These are phyloP conservation scores for Botrytis galanthina DNA, from an alignment of 2,329 filamentous ascomycete species.

Conservation along the genomic window DNA sequence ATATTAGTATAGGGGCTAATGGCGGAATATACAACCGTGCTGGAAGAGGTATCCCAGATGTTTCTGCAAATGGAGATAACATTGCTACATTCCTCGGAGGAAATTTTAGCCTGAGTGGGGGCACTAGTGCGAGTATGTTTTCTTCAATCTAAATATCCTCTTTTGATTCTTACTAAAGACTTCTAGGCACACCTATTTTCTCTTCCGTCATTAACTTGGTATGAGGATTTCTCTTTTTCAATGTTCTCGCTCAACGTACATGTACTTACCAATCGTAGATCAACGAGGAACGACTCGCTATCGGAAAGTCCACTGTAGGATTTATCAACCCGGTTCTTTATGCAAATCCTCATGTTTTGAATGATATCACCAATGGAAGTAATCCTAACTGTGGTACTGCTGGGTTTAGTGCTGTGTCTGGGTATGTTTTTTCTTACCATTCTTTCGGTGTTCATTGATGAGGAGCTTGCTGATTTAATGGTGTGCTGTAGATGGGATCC, in stretches of 20 bases:
- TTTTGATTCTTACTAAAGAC: slow-evolving; percentile 29
- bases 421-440: slow-evolving; percentile 18
- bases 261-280: slow-evolving; percentile 31
- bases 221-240: background rate
- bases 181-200: slow-evolving; percentile 17
- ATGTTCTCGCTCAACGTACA: no score
- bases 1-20: slow-evolving; percentile 37
- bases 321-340: slow-evolving; percentile 42
- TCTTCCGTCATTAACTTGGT: slow-evolving; percentile 21
- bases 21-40: slow-evolving; percentile 47
- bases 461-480: background rate
- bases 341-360: slow-evolving; percentile 33
- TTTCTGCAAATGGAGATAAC: slow-evolving; percentile 44
- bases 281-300: slow-evolving; percentile 41
- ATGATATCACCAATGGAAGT: slow-evolving; percentile 39
- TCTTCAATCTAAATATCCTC: background rate
- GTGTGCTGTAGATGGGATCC: slow-evolving; percentile 34
- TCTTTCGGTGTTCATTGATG: no score
- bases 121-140: slow-evolving; percentile 18
- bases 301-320: slow-evolving; percentile 40
- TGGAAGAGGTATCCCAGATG: slow-evolving; percentile 50
- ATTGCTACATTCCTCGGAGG: slow-evolving; percentile 13
- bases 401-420: slow-evolving; percentile 37
- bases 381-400: slow-evolving; percentile 37
- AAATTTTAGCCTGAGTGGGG: slow-evolving; percentile 6